These are phyloP conservation scores for Fragilaria crotonensis DNA, from an alignment of 108 stramenopile species.

Conservation along the genomic window DNA sequence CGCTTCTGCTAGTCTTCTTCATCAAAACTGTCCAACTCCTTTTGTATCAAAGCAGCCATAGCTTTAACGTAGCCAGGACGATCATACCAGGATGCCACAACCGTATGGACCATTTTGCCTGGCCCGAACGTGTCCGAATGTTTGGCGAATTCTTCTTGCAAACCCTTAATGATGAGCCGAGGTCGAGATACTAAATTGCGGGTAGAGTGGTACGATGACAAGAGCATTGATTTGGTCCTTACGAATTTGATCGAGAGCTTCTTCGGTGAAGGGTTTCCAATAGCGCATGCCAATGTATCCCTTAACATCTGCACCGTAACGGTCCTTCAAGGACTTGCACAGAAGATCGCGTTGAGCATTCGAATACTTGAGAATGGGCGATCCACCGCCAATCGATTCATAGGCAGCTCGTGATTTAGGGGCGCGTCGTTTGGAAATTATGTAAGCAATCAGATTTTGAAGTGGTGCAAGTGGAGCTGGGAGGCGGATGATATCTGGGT, in stretches of 20 bases:
- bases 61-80: conserved; percentile 89
- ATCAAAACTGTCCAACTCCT: conserved; percentile 80
- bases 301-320: conserved; percentile 63
- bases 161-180: conserved; percentile 86
- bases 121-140: conserved; percentile 45
- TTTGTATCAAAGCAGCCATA: conserved; percentile 75
- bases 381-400: conserved; percentile 93
- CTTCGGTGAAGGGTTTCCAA: conserved; percentile 97
- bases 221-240: conserved; percentile 79
- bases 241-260: conserved; percentile 79
- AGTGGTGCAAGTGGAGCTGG: conserved; percentile 77
- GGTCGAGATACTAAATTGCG: conserved; percentile 94
- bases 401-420: conserved; percentile 91
- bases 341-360: conserved; percentile 78
- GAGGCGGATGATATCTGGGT: conserved; percentile 96
- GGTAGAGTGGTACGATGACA: conserved; percentile 93
- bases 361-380: conserved; percentile 91
- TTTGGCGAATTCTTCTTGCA: conserved; percentile 89
- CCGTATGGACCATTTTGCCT: conserved; percentile 87
- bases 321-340: conserved; percentile 37
- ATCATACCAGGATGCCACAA: conserved; percentile 91
- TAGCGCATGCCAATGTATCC: conserved; percentile 98
- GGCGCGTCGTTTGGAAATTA: conserved; percentile 88
- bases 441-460: conserved; percentile 68
- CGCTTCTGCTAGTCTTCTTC: conserved; percentile 56